phyloP scores from a whole-genome alignment of 179 eudicot species.

The Gypsophila paniculata region DNA sequence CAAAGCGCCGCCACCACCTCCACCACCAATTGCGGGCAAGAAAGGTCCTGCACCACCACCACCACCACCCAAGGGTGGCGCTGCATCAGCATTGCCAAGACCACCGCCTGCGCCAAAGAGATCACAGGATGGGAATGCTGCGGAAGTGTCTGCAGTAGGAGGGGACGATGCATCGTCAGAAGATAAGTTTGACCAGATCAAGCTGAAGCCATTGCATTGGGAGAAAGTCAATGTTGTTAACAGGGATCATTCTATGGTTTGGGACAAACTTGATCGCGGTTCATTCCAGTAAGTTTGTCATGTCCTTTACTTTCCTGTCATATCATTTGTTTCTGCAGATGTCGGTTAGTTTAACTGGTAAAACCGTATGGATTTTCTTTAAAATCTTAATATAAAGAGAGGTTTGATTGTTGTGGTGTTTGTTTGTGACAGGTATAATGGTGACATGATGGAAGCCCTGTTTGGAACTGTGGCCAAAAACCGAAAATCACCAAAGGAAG shows the following conservation, averaged over 20 bases:
- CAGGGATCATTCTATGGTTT: conserved; percentile 74
- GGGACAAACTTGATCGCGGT: conserved; percentile 66
- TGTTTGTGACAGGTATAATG: no score
- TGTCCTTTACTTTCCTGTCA: background rate
- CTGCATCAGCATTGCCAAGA: conserved; percentile 31
- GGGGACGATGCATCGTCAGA: conserved; percentile 36
- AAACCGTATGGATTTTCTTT: background rate
- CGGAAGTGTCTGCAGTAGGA: conserved; percentile 31
- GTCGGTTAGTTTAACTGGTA: background rate
- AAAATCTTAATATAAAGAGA: background rate
- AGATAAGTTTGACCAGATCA: conserved; percentile 48
- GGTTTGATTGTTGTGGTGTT: background rate
- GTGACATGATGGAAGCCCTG: no score
- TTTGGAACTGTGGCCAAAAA: no score
- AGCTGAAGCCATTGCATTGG: conserved; percentile 92
- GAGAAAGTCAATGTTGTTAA: conserved; percentile 66
- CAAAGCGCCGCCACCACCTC: conserved; percentile 44
- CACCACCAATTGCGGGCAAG: conserved; percentile 29
- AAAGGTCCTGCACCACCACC: conserved; percentile 43
- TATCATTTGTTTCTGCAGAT: background rate
- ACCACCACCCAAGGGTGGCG: conserved; percentile 34
- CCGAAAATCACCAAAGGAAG: no score
- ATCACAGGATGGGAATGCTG: conserved; percentile 24
- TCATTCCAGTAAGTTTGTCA: conserved; percentile 65
- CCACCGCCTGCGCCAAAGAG: conserved; percentile 26